phyloP scores from a whole-genome alignment of 352 stramenopile species.

The Pythium inflatum region DNA sequence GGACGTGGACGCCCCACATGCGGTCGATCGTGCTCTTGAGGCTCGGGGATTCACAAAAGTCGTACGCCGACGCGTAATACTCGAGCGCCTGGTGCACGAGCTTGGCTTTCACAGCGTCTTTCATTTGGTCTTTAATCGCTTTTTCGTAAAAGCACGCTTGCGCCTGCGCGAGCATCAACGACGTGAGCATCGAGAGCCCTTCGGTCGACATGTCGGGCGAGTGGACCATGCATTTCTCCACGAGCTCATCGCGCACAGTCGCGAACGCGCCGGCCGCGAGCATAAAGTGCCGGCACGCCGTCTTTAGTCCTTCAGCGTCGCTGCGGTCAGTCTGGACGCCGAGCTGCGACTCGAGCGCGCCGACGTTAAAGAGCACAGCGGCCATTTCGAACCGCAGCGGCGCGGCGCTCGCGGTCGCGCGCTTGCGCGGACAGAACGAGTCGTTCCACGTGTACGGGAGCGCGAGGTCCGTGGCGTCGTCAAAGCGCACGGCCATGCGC shows the following conservation, averaged over 20 bases:
- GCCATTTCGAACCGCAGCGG: slow-evolving; percentile 76
- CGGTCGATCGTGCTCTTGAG: slow-evolving; percentile 59
- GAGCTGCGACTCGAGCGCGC: slow-evolving; percentile 79
- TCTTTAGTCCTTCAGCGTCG: slow-evolving; percentile 78
- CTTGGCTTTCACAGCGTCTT: slow-evolving; percentile 82
- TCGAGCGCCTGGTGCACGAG: slow-evolving; percentile 78
- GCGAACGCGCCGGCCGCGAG: slow-evolving; percentile 74
- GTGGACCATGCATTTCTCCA: slow-evolving; percentile 37
- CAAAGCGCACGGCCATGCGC: slow-evolving; percentile 67
- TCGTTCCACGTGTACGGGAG: slow-evolving; percentile 92
- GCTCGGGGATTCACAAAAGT: slow-evolving; percentile 58
- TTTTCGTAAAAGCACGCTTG: slow-evolving; percentile 94
- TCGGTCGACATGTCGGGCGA: slow-evolving; percentile 71
- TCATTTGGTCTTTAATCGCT: slow-evolving; percentile 88
- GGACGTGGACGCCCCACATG: slow-evolving; percentile 66
- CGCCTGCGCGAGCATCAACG: slow-evolving; percentile 83
- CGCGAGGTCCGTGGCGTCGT: slow-evolving; percentile 41
- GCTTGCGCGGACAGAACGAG: slow-evolving; percentile 89
- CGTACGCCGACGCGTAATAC: slow-evolving; percentile 61
- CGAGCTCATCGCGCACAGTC: slow-evolving; percentile 60
- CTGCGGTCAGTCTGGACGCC: slow-evolving; percentile 80
- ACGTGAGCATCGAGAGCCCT: slow-evolving; percentile 66
- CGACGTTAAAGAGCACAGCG: slow-evolving; percentile 89
- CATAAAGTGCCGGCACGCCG: slow-evolving; percentile 87
- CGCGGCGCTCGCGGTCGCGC: slow-evolving; percentile 60